These are phyloP conservation scores for Rhodotorula diobovata DNA, from an alignment of 768 basidiomycete species.

Conservation along the genomic window DNA sequence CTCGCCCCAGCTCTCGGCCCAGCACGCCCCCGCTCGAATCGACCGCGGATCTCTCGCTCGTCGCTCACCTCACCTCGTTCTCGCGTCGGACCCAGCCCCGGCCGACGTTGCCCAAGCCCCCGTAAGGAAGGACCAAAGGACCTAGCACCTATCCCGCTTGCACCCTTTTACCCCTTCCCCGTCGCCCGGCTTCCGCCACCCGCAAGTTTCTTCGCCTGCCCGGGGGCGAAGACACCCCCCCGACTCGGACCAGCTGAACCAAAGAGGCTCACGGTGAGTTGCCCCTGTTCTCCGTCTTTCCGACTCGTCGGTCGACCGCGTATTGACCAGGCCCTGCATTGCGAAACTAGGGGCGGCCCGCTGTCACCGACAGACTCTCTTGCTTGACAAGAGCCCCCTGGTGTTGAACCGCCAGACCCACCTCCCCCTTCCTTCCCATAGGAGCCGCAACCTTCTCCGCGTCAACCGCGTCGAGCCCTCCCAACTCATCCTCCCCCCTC, in stretches of 20 bases:
- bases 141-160: neutral
- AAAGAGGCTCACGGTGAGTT: constrained; percentile 17
- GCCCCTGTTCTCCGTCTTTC: neutral
- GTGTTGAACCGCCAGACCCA: neutral
- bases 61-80: neutral
- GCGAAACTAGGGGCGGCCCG: constrained; percentile 27
- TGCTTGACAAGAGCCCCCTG: constrained; percentile 23
- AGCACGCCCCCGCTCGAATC: neutral
- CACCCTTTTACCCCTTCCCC: neutral
- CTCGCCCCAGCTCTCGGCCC: neutral
- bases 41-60: neutral
- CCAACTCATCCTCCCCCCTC: neutral
- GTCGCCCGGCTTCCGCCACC: neutral
- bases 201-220: constrained; percentile 30
- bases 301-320: neutral
- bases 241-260: constrained; percentile 2
- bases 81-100: neutral
- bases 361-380: constrained; percentile 30
- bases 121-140: neutral
- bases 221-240: constrained; percentile 21
- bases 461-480: neutral
- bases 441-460: neutral
- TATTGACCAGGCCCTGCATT: too few species aligned
- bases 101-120: constrained; percentile 8
- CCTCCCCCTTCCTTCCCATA: neutral